Percentiles rank a stretch among this genome's conserved stretches.
These are phyloP conservation scores for Staphylotrichum longicolle DNA, from an alignment of 495 filamentous ascomycete species.

Conservation along the genomic window DNA sequence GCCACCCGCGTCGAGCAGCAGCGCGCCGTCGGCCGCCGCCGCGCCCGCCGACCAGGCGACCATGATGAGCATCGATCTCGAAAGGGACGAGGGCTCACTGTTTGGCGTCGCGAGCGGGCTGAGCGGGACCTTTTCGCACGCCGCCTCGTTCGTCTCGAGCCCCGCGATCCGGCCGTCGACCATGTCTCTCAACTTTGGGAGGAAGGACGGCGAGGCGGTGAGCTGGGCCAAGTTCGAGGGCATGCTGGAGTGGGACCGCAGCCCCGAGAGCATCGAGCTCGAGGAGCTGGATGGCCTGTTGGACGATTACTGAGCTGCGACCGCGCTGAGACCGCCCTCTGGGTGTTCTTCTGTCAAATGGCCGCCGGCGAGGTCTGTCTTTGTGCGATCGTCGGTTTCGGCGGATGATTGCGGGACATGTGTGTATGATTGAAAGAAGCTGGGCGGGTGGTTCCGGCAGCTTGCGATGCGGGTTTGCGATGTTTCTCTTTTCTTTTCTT, in stretches of 20 bases:
- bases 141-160: slow-evolving; percentile 40
- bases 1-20: slow-evolving; percentile 30
- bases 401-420: not conserved
- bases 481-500: slow-evolving; percentile 4
- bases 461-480: not conserved
- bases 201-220: slow-evolving; percentile 51
- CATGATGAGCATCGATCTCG: slow-evolving; percentile 42
- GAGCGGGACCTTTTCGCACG: slow-evolving; percentile 24
- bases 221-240: slow-evolving; percentile 52
- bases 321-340: not conserved
- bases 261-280: slow-evolving; percentile 84
- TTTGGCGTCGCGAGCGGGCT: slow-evolving; percentile 45
- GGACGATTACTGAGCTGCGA: slow-evolving; percentile 56
- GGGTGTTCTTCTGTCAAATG: no score
- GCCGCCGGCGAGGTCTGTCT: slow-evolving; percentile 4
- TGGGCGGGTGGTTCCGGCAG: slow-evolving; percentile 22
- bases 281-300: slow-evolving; percentile 92
- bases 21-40: slow-evolving; percentile 31
- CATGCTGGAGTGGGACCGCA: slow-evolving; percentile 64
- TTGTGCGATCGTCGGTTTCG: not conserved
- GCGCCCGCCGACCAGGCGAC: slow-evolving; percentile 31
- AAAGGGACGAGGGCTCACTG: slow-evolving; percentile 47
- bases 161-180: slow-evolving; percentile 45
- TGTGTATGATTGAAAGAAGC: slow-evolving; percentile 14
- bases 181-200: slow-evolving; percentile 46